phyloP scores from a whole-genome alignment of 2,329 filamentous ascomycete genomes.

The Aspergillus piperis region DNA sequence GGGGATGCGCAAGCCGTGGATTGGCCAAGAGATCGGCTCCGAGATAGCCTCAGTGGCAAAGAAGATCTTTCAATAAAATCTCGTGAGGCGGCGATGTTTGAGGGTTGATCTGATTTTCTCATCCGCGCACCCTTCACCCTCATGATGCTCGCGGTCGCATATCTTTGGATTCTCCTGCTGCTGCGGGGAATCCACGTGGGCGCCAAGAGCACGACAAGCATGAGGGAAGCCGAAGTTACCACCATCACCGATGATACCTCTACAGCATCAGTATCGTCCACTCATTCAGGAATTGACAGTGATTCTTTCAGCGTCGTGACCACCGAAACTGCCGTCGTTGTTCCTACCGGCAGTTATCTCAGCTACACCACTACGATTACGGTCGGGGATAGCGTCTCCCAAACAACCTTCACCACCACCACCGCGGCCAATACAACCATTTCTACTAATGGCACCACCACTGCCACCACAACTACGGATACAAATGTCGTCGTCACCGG shows the following conservation, averaged over 20 bases:
- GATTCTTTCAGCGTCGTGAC: slow-evolving; percentile 17
- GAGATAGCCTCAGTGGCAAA: background rate
- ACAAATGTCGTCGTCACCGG: slow-evolving; percentile 36
- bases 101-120: background rate
- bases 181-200: background rate
- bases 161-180: background rate
- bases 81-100: background rate
- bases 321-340: slow-evolving; percentile 25
- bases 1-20: background rate
- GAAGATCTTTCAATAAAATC: background rate
- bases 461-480: slow-evolving; percentile 25
- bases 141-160: background rate
- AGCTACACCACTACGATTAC: slow-evolving; percentile 40
- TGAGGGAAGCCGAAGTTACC: background rate
- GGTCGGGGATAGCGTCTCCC: slow-evolving; percentile 9
- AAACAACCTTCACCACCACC: background rate
- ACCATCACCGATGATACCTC: background rate
- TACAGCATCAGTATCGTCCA: background rate
- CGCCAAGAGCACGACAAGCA: background rate
- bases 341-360: slow-evolving; percentile 44
- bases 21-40: background rate
- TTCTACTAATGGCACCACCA: slow-evolving; percentile 30
- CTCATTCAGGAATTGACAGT: background rate
- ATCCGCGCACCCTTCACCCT: background rate
- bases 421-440: slow-evolving; percentile 22